phyloP scores from a whole-genome alignment of 495 filamentous ascomycete genomes.

The Penicillium angulare region DNA sequence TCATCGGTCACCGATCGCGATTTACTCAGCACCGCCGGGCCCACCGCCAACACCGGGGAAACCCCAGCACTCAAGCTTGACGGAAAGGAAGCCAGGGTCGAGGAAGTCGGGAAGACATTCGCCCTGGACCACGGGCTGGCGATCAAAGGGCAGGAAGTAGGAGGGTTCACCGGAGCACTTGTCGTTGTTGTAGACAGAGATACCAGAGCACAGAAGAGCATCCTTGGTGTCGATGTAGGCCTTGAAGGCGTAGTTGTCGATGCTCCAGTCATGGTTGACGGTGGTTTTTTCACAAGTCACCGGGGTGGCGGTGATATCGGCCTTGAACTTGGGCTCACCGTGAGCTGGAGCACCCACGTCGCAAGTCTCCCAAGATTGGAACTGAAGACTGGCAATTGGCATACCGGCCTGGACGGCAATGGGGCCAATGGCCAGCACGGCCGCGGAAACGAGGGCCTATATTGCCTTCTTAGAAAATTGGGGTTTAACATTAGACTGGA shows the following conservation, averaged over 20 bases:
- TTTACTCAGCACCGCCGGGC: neutral
- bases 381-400: slow-evolving; percentile 22
- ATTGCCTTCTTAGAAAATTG: too few species aligned
- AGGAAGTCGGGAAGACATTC: slow-evolving; percentile 21
- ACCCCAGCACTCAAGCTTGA: slow-evolving; percentile 18
- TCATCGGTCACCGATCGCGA: neutral
- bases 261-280: slow-evolving; percentile 25
- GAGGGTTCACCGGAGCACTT: slow-evolving; percentile 18
- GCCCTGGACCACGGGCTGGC: slow-evolving; percentile 16
- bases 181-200: slow-evolving; percentile 25
- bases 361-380: slow-evolving; percentile 26
- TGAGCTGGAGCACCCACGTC: slow-evolving; percentile 10
- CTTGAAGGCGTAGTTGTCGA: slow-evolving; percentile 25
- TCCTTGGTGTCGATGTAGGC: slow-evolving; percentile 24
- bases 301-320: slow-evolving; percentile 12
- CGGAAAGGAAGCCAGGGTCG: slow-evolving; percentile 21
- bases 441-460: slow-evolving; percentile 21
- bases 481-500: slow-evolving; percentile 9
- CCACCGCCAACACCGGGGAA: slow-evolving; percentile 3
- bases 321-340: slow-evolving; percentile 18
- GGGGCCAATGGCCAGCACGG: slow-evolving; percentile 12
- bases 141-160: slow-evolving; percentile 18
- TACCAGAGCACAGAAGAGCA: slow-evolving; percentile 15
- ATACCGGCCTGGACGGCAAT: slow-evolving; percentile 15
- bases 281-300: slow-evolving; percentile 24